Conservation (phyloP, 805 yeast species). For the Candida cerambycidarum region DNA sequence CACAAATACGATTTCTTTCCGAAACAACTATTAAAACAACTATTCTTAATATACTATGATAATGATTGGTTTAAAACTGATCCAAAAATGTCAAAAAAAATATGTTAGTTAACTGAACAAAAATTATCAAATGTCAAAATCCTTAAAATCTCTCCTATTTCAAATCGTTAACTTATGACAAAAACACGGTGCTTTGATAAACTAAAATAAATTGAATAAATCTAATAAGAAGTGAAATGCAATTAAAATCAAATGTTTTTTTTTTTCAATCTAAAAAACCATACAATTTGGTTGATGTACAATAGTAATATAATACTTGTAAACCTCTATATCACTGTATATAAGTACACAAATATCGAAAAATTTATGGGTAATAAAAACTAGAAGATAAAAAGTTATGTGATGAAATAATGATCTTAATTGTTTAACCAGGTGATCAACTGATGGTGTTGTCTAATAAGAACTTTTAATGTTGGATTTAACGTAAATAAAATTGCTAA, state of each 20-base stretch:
- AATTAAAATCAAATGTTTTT: neutral
- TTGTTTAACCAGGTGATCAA: neutral
- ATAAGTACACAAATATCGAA: neutral
- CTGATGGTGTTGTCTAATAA: neutral
- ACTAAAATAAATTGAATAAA: neutral
- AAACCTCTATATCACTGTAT: neutral
- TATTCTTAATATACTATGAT: too few relatives aligned
- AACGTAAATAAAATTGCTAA: slow-evolving; percentile 4
- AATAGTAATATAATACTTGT: neutral
- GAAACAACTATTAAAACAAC: too few relatives aligned
- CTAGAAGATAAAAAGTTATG: neutral
- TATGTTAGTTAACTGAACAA: too few relatives aligned
- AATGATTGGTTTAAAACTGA: too few relatives aligned
- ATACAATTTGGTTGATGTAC: neutral
- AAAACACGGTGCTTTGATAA: neutral
- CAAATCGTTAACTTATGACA: too few relatives aligned
- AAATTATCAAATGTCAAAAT: too few relatives aligned
- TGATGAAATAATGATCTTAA: neutral
- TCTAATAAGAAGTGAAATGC: slow-evolving; percentile 1
- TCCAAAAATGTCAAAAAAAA: too few relatives aligned
- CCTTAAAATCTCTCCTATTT: too few relatives aligned
- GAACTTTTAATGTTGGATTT: neutral
- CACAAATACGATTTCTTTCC: too few relatives aligned
- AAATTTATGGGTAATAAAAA: neutral
- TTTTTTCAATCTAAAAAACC: neutral